phyloP scores from a whole-genome alignment of 495 filamentous ascomycete genomes.

The Aspergillus homomorphus region DNA sequence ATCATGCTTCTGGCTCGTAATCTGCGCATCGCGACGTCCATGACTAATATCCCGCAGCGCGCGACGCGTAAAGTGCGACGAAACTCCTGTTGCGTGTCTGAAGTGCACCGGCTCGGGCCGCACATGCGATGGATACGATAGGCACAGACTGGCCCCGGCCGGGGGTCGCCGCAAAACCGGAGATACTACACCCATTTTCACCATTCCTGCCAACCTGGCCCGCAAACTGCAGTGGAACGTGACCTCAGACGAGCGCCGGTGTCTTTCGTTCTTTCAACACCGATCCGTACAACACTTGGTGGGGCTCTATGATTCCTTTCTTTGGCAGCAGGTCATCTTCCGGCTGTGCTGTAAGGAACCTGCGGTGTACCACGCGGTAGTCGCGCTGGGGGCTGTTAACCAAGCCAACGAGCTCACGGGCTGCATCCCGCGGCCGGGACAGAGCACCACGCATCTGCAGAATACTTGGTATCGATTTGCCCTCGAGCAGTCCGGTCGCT shows the following conservation, averaged over 20 bases:
- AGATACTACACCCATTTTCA: too few species aligned
- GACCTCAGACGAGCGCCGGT: constrained; percentile 11
- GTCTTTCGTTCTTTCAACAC: constrained; percentile 11
- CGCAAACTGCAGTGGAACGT: not conserved
- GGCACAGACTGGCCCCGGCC: not conserved
- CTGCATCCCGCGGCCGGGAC: constrained; percentile 10
- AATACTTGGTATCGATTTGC: constrained; percentile 18
- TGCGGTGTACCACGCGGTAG: constrained; percentile 21
- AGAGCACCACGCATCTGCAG: constrained; percentile 3
- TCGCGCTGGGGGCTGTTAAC: constrained; percentile 18
- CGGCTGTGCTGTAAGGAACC: constrained; percentile 14
- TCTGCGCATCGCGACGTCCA: not conserved
- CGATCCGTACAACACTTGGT: not conserved
- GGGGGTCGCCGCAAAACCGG: not conserved
- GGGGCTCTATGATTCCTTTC: constrained; percentile 6
- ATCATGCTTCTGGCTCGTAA: not conserved
- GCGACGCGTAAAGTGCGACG: constrained; percentile 7
- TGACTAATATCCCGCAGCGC: not conserved
- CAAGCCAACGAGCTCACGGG: constrained; percentile 13
- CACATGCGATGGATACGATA: constrained; percentile 1
- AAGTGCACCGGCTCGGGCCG: not conserved
- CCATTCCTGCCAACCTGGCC: not conserved
- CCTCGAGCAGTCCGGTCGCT: constrained; percentile 16
- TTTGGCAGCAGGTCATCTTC: constrained; percentile 4
- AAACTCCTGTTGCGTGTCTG: not conserved